These are phyloP conservation scores for Corymbia calophylla DNA, from an alignment of 441 rosid species.

Conservation along the genomic window DNA sequence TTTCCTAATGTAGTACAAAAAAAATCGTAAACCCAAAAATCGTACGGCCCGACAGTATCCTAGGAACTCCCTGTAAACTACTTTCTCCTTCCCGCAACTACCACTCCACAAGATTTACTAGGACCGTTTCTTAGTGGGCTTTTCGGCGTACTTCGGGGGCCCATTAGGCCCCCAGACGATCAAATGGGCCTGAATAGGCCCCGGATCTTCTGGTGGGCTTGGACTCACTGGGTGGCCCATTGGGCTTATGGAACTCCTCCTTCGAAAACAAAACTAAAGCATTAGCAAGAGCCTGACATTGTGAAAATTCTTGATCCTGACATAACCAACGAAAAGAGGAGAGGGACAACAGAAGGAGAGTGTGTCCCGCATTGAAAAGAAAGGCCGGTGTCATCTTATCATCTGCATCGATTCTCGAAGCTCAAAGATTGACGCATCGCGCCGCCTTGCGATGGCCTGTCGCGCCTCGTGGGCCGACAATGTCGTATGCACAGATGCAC, in stretches of 20 bases:
- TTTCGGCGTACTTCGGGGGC: background rate
- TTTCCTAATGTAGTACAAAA: background rate
- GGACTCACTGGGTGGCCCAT: background rate
- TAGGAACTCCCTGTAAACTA: background rate
- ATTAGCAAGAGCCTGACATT: background rate
- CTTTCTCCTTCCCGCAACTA: background rate
- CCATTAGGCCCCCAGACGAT: background rate
- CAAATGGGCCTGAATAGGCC: background rate
- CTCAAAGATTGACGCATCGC: background rate
- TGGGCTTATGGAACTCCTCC: background rate
- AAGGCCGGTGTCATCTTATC: background rate
- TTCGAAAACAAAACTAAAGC: background rate
- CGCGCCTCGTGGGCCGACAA: background rate
- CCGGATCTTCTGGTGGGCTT: background rate
- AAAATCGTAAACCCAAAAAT: background rate
- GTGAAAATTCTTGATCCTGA: background rate
- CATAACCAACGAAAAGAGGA: background rate
- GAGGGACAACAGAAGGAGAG: background rate
- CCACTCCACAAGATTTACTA: background rate
- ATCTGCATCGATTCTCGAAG: background rate
- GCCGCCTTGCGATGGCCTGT: background rate
- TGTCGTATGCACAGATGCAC: background rate
- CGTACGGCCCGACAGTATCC: background rate
- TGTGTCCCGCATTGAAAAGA: background rate
- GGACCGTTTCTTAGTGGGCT: background rate